Conservation (phyloP, 192 early-diverging fungal species). For the Powellomyces hirtus region DNA sequence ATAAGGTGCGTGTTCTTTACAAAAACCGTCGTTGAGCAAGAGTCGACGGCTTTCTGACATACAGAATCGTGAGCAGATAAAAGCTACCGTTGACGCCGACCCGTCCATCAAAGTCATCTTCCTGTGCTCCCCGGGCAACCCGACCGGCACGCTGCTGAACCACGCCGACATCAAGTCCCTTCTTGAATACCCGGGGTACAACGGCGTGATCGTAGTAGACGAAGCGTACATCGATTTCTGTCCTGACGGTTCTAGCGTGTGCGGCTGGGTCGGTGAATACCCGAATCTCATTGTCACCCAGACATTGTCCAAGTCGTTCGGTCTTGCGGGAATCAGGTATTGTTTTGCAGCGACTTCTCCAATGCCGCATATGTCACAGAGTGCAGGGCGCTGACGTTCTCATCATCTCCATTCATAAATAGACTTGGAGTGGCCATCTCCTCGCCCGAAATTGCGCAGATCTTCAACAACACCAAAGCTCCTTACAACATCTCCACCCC, state of each 20-base stretch:
- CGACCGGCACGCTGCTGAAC: conserved; percentile 82
- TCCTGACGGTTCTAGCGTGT: conserved; percentile 66
- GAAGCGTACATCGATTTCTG: conserved; percentile 99
- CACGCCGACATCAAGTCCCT: conserved; percentile 67
- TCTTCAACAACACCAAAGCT: conserved; percentile 98
- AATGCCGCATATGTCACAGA: too few relatives aligned
- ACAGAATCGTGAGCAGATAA: neutral
- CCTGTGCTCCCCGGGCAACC: conserved; percentile 98
- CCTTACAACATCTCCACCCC: conserved; percentile 97
- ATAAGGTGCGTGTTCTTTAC: conserved; percentile 46
- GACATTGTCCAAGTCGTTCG: conserved; percentile 98
- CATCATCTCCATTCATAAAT: neutral
- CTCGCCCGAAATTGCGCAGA: conserved; percentile 72
- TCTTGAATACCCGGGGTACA: conserved; percentile 62
- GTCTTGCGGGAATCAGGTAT: conserved; percentile 94
- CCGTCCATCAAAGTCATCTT: conserved; percentile 86
- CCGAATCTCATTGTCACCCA: conserved; percentile 96
- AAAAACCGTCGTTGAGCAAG: too few relatives aligned
- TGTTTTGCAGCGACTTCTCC: too few relatives aligned
- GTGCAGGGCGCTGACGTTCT: neutral
- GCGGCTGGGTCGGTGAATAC: conserved; percentile 75
- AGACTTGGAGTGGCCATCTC: conserved; percentile 86
- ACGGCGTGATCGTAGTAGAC: conserved; percentile 93
- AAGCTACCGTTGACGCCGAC: conserved; percentile 52
- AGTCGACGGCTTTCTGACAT: neutral